Conservation (phyloP, 441 rosid genomes). For the Melianthus villosus region DNA sequence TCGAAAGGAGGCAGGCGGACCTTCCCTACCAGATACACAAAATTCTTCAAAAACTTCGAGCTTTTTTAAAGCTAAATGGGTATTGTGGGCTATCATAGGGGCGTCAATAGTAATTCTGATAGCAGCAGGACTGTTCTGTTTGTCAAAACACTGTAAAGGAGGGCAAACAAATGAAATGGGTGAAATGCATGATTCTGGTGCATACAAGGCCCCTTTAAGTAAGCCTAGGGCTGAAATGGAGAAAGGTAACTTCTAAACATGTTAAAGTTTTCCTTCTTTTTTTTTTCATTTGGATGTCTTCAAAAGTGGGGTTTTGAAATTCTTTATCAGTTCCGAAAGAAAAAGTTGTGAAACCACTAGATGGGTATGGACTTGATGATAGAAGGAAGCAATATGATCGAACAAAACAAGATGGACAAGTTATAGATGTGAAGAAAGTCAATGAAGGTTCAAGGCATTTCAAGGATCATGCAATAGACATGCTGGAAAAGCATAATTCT, state of each 20-base stretch:
- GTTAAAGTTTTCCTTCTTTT: not conserved
- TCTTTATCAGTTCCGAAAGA: slow-evolving; percentile 28
- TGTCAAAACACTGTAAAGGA: slow-evolving; percentile 29
- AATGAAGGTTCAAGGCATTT: slow-evolving; percentile 19
- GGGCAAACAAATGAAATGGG: slow-evolving; percentile 12
- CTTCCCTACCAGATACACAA: slow-evolving; percentile 22
- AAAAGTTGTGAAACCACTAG: slow-evolving; percentile 19
- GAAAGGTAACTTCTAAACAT: slow-evolving; percentile 29
- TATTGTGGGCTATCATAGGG: slow-evolving; percentile 25
- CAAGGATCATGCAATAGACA: slow-evolving; percentile 13
- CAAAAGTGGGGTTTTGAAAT: slow-evolving; percentile 4
- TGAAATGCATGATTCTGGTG: slow-evolving; percentile 14
- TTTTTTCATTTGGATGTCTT: slow-evolving; percentile 2
- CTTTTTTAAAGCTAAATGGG: slow-evolving; percentile 23
- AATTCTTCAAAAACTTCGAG: slow-evolving; percentile 23
- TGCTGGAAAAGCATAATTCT: slow-evolving; percentile 8
- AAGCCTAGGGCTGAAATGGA: slow-evolving; percentile 17
- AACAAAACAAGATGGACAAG: slow-evolving; percentile 21
- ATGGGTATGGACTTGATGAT: slow-evolving; percentile 22
- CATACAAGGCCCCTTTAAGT: slow-evolving; percentile 12
- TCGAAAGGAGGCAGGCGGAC: slow-evolving; percentile 16
- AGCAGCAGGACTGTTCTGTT: slow-evolving; percentile 24
- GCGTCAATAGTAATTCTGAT: slow-evolving; percentile 16
- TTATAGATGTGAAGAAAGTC: slow-evolving; percentile 13
- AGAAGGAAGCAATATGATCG: slow-evolving; percentile 15